These are phyloP conservation scores for Candida krabiensis DNA, from an alignment of 805 yeast genomes.

Conservation along the genomic window DNA sequence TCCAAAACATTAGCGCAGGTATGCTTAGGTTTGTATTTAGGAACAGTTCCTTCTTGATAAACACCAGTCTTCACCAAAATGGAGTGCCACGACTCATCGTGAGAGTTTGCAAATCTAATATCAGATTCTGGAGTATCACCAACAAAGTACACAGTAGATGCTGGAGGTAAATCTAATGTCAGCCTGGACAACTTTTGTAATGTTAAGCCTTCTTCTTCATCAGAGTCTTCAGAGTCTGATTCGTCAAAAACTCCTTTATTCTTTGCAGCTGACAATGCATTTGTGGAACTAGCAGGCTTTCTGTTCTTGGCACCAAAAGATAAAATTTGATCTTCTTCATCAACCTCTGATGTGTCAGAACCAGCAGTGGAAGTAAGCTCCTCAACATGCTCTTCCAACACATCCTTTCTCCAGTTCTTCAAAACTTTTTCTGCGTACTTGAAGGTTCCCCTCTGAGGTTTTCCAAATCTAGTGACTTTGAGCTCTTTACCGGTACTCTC, in stretches of 20 bases:
- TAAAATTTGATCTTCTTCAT: constrained; percentile 14
- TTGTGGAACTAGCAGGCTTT: constrained; percentile 5
- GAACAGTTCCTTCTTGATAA: constrained; percentile 75
- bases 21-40: constrained; percentile 77
- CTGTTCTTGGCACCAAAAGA: constrained; percentile 16
- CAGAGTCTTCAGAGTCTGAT: constrained; percentile 34
- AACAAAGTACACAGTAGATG: constrained; percentile 83
- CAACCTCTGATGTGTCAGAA: constrained; percentile 19
- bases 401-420: constrained; percentile 74
- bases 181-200: constrained; percentile 45
- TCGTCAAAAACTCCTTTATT: constrained; percentile 25
- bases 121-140: constrained; percentile 92
- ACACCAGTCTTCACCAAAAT: constrained; percentile 87
- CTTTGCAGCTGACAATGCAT: not conserved
- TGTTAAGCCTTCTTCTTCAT: constrained; percentile 44
- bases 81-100: constrained; percentile 82
- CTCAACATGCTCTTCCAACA: constrained; percentile 71
- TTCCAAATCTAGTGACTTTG: constrained; percentile 81
- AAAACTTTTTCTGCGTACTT: constrained; percentile 78
- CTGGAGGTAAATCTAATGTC: constrained; percentile 68
- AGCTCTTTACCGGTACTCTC: constrained; percentile 84
- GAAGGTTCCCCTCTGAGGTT: constrained; percentile 87
- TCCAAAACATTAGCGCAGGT: constrained; percentile 73
- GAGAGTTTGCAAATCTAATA: constrained; percentile 83
- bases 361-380: constrained; percentile 27